A percentile compares a stretch with the other conserved stretches of the same genome.
These are phyloP conservation scores for Leccinum uliginosum DNA, from an alignment of 768 basidiomycete species.

Conservation along the genomic window DNA sequence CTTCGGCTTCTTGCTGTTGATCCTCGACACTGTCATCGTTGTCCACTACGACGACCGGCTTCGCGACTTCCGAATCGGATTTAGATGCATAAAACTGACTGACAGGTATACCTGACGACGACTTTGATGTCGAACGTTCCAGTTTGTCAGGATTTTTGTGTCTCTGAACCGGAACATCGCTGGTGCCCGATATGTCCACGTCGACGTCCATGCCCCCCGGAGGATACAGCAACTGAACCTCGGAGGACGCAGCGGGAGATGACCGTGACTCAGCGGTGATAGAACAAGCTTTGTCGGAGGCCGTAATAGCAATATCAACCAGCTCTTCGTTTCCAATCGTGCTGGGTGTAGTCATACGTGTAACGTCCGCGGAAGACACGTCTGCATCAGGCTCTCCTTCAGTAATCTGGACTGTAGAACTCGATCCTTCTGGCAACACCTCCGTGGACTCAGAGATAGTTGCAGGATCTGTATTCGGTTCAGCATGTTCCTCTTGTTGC, in stretches of 20 bases:
- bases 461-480: conserved; percentile 1
- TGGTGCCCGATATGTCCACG: background rate
- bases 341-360: conserved; percentile 22
- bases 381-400: conserved; percentile 14
- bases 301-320: conserved; percentile 3
- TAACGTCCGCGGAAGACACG: conserved; percentile 12
- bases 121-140: conserved; percentile 5
- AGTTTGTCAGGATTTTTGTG: background rate
- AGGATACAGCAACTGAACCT: conserved; percentile 8
- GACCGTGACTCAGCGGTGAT: conserved; percentile 7
- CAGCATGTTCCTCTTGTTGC: conserved; percentile 10
- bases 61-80: background rate
- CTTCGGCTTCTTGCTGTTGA: conserved; percentile 29
- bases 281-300: conserved; percentile 17
- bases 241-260: conserved; percentile 6
- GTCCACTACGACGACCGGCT: conserved; percentile 11
- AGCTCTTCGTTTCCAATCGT: conserved; percentile 12
- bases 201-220: conserved; percentile 30
- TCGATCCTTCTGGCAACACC: conserved; percentile 1
- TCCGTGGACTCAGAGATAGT: background rate
- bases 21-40: conserved; percentile 28
- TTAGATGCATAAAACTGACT: conserved; percentile 21
- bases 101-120: conserved; percentile 14
- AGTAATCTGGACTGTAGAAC: background rate
- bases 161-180: background rate